Evolutionary conservation across 139 green algal species (phyloP), one percentile per base, ranked within the genome.

Genomic region (Tetradesmus lagerheimii): DNA sequence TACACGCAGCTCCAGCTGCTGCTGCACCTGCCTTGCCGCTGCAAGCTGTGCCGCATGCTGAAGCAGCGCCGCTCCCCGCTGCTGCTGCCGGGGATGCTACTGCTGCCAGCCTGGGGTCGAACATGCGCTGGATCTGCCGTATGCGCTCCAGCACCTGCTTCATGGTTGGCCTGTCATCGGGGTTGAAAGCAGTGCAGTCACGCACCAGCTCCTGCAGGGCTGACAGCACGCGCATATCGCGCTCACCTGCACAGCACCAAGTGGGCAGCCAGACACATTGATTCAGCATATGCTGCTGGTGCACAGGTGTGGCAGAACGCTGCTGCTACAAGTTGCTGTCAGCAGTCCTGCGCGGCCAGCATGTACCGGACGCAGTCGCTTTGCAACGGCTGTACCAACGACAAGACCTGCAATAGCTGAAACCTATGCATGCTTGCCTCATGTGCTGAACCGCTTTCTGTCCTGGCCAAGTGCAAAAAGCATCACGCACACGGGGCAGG

Each of bases 131-230:
- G 12, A 76, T 84, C 14, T 81, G 41, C 43, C 50, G 35, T 2
- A 90, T 57, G 11, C 77, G 62, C 31, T 67, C 77, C 34, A 90
- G 50, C 34, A 90, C 77, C 15, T 64, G 35, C 35, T 39, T 31
- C 29, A 90, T 67, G 78, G 11, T 80, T 4, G 87, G 87, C 5
- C 76, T 81, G 37, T 35, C 25, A 18, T 90, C 57, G 9, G 91
- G 75, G 34, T 92, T 71, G 38, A 89, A 85, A 0, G 75, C 62
- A 0, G 91, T 93, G 78, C 91, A 93, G 45, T 90, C 87, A 3
- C 31, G 11, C 4, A 93, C 83, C 76, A 93, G 81, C 34, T 88
- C 50, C 57, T 84, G 66, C 50, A 93, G 66, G 18, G 16, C 86
- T 31, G 41, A 39, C 29, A 90, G 86, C 34, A 80, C 75, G 2